Conservation (phyloP, 345 rosid genomes). For the Chamaenerion angustifolium region DNA sequence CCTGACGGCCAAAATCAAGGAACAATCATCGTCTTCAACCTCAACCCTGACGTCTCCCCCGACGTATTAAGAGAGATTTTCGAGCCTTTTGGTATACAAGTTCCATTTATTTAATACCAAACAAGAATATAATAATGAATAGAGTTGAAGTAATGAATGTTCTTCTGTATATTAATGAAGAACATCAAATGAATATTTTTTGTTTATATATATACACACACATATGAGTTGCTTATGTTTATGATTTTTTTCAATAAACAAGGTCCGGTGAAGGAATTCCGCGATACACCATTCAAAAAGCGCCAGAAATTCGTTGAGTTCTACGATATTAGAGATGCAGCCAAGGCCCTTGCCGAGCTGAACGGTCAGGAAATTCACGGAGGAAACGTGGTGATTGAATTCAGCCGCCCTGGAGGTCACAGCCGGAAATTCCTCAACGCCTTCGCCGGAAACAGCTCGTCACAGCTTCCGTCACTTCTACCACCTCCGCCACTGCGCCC, state of each 20-base stretch:
- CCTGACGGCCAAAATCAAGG: slow-evolving; percentile 81
- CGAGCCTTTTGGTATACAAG: slow-evolving; percentile 41
- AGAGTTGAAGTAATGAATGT: too few species aligned
- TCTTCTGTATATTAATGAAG: too few species aligned
- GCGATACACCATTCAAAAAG: too few species aligned
- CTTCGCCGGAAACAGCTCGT: slow-evolving; percentile 6
- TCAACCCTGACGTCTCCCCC: slow-evolving; percentile 58
- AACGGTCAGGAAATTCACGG: slow-evolving; percentile 55
- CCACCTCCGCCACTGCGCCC: slow-evolving; percentile 9
- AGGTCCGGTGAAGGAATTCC: slow-evolving; percentile 43
- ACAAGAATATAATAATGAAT: too few species aligned
- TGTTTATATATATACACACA: too few species aligned
- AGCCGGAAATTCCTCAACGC: slow-evolving; percentile 33
- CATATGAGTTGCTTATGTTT: too few species aligned
- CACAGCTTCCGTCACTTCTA: slow-evolving; percentile 10
- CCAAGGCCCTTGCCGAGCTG: slow-evolving; percentile 56
- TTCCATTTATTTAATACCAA: not conserved
- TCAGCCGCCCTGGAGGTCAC: slow-evolving; percentile 86
- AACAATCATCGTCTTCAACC: slow-evolving; percentile 63
- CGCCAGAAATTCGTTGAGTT: not conserved
- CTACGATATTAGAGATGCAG: slow-evolving; percentile 71
- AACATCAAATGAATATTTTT: too few species aligned
- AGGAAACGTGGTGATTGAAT: slow-evolving; percentile 41
- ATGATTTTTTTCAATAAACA: not conserved
- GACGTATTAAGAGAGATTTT: slow-evolving; percentile 37